Evolutionary conservation across 2,329 filamentous ascomycete species (phyloP), one percentile per base, ranked within the genome.

Genomic region (Colletotrichum limetticola): DNA sequence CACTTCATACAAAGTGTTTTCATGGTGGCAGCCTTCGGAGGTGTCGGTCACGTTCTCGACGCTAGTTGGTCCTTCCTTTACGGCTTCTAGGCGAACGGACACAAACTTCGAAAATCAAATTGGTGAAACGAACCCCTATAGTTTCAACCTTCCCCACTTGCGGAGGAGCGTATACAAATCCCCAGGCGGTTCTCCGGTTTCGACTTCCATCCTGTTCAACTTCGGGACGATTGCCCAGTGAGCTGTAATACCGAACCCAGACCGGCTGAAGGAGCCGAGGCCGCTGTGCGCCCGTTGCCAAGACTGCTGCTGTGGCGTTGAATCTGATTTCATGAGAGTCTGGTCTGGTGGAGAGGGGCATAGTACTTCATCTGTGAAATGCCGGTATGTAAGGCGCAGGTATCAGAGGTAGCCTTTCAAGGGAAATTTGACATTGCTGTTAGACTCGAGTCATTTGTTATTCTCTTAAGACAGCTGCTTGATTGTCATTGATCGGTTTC

Each of bases 141-240:
- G 22, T 16, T 42, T 60, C 8, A 7, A n/a, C 28, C 19, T n/a
- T 14, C 30, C 22, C 30, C 46, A 37, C 46, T 53, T 26, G 11
- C 46, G 60, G 46, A 26, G 46, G 46, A 63, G 49, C 7, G n/a
- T 22, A 28, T 35, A 62, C 30, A 26, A 8, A 55, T 55, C 30
- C 49, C 61, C 49, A 64, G 12, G 30, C 22, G 61, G 49, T 63
- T 32, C 30, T 64, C 49, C 61, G 46, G 61, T 28, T 63, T 53
- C 61, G 37, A 32, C 7, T 5, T 22, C 8, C 30, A 55, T 52
- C 46, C 22, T 8, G 7, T 16, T 3, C 19, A 9, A 11, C 52
- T 5, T 14, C 46, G 28, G 14, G 46, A 37, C 8, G 30, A n/a
- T 8, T 46, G 28, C 6, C 19, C 7, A 35, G 11, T 14, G 11